Evolutionary conservation across 768 basidiomycete genomes (phyloP), one percentile per base, ranked within the genome.

Genomic region (Suillus subaureus): DNA sequence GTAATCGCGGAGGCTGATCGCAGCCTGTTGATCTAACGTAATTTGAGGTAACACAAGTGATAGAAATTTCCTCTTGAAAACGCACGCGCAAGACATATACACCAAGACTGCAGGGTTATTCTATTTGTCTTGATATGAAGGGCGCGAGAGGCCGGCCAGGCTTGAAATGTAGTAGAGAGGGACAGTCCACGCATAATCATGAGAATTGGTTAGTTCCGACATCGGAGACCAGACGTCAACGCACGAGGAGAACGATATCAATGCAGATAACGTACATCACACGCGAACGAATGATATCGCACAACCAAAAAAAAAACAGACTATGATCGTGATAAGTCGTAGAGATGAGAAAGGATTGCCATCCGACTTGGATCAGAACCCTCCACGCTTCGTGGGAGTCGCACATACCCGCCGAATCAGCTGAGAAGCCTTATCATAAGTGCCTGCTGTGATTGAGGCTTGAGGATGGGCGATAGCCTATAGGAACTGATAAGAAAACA

Each of bases 1-100:
- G 26, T 21, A 54, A 64, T 54, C 37, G 23, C 60, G 56, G 23
- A 40, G 40, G 58, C 61, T 35, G 60, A 66, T 28, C 13, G n/a
- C 56, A 0, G 42, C 28, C 21, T 47, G 42, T 7, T 47, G 39
- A 52, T 60, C 52, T 33, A 31, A 54, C 52, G 28, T 54, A 6
- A 54, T 9, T 31, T 16, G 15, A 16, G 13, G 16, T 51, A 0
- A 26, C 49, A 9, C 9, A 12, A 23, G n/a, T 16, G 23, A 31
- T 54, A 5, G 3, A 12, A 54, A 9, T 21, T 54, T 31, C 52
- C 9, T 33, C 52, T 21, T 31, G 11, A 18, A 18, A 11, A 31
- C 18, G 8, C 26, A 52, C 26, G 26, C 28, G 16, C 18, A 51
- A 16, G 49, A 54, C 28, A 54, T 11, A 21, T 18, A 5, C 52